phyloP scores from a whole-genome alignment of 2,329 filamentous ascomycete genomes.

The Ophiostoma sp. region DNA sequence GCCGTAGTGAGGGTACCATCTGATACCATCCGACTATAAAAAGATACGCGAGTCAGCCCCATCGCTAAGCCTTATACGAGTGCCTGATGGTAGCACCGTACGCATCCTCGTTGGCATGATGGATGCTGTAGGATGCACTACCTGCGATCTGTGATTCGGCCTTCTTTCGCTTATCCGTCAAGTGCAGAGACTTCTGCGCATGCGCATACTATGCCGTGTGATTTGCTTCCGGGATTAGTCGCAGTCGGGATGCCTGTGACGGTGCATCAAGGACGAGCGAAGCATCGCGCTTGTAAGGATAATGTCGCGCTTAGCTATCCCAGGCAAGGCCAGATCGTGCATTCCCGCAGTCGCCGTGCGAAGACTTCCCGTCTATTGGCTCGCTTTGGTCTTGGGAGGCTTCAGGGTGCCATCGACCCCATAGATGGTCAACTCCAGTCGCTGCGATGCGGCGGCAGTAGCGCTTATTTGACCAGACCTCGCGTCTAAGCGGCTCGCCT shows the following conservation, averaged over 20 bases:
- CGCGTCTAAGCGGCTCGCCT: background rate
- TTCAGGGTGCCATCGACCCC: background rate
- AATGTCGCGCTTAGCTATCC: background rate
- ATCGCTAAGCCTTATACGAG: background rate
- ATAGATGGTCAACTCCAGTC: background rate
- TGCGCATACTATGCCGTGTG: too few species aligned
- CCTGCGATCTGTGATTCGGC: background rate
- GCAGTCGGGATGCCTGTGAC: background rate
- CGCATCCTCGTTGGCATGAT: too few species aligned
- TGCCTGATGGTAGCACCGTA: too few species aligned
- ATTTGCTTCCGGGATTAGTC: too few species aligned
- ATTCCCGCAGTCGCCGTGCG: too few species aligned
- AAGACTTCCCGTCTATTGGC: background rate
- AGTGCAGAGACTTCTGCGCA: background rate
- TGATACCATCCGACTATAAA: background rate
- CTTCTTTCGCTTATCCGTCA: background rate
- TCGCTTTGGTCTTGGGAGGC: background rate
- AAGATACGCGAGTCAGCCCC: background rate
- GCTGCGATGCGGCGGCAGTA: conserved; percentile 6
- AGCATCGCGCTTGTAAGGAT: background rate
- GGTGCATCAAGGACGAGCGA: background rate
- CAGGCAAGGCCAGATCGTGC: background rate
- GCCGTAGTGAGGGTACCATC: background rate
- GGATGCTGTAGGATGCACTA: too few species aligned
- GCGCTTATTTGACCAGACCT: background rate